Evolutionary conservation across 169 alveolate genomes (phyloP).

Genomic region (Eimeria praecox): DNA sequence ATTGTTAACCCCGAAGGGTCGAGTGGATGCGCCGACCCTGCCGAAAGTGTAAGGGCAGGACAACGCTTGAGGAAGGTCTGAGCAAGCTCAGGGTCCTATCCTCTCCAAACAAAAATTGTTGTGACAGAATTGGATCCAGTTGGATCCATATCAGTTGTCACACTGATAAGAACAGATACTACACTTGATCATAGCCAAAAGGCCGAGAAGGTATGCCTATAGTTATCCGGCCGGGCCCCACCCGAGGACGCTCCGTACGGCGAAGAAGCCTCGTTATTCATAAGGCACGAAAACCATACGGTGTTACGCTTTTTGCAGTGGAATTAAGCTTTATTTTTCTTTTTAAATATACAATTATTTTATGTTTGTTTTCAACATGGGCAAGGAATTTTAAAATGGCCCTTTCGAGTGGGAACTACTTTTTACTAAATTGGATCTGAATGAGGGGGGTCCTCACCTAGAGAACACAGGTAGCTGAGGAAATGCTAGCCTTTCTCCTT

Average conservation of each 20-base stretch:
- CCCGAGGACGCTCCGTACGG: neutral
- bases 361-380: too few relatives aligned
- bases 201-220: constrained; percentile 97
- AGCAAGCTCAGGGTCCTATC: constrained; percentile 81
- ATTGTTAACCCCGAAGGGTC: constrained; percentile 84
- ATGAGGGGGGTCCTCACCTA: too few relatives aligned
- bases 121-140: constrained; percentile 85
- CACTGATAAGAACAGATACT: constrained; percentile 98
- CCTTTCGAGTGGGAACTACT: too few relatives aligned
- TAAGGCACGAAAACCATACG: neutral
- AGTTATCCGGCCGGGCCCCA: neutral
- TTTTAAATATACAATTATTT: neutral
- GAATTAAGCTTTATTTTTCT: neutral
- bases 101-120: constrained; percentile 84
- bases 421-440: too few relatives aligned
- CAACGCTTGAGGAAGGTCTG: constrained; percentile 83
- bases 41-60: constrained; percentile 82
- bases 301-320: neutral
- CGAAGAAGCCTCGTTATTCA: constrained; percentile 14
- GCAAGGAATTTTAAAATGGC: too few relatives aligned
- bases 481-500: too few relatives aligned
- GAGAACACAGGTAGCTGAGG: too few relatives aligned
- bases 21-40: constrained; percentile 82
- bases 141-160: constrained; percentile 95
- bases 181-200: constrained; percentile 98